These are phyloP conservation scores for Schizothecium vesticola DNA, from an alignment of 495 filamentous ascomycete genomes.

Conservation along the genomic window DNA sequence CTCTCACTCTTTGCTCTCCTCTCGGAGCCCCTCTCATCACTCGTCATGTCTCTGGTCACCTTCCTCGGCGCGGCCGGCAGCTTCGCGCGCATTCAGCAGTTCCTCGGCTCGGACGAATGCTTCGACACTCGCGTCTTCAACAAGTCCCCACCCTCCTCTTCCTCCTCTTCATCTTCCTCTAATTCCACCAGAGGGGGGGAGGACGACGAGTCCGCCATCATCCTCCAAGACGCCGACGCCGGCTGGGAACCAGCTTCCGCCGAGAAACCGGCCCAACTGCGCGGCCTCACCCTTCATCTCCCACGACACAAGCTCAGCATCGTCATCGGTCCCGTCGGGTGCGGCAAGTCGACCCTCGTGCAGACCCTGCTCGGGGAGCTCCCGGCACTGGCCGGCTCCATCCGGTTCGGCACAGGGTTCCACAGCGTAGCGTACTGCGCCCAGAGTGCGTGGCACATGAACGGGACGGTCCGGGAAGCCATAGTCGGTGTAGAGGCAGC, in stretches of 20 bases:
- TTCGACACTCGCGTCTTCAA: conserved; percentile 13
- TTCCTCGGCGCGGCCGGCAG: conserved; percentile 53
- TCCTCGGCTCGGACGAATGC: conserved; percentile 41
- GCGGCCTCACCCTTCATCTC: conserved; percentile 37
- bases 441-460: conserved; percentile 31
- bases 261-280: conserved; percentile 38
- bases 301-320: conserved; percentile 35
- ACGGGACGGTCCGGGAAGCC: conserved; percentile 34
- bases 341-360: conserved; percentile 56
- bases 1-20: conserved; percentile 57
- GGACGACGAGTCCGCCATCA: conserved; percentile 21
- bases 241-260: conserved; percentile 41
- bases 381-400: conserved; percentile 32
- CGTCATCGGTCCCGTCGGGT: conserved; percentile 56
- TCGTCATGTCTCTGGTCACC: conserved; percentile 53
- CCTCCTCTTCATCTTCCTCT: no score
- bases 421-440: conserved; percentile 30
- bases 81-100: conserved; percentile 56
- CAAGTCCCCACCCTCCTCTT: neutral
- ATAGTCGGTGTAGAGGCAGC: conserved; percentile 24
- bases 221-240: conserved; percentile 45
- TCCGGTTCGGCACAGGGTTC: conserved; percentile 10
- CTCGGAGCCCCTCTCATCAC: conserved; percentile 49
- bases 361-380: conserved; percentile 55
- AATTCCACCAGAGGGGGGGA: neutral